phyloP scores from a whole-genome alignment of 768 basidiomycete species.

The Leccinum subgranulosum region DNA sequence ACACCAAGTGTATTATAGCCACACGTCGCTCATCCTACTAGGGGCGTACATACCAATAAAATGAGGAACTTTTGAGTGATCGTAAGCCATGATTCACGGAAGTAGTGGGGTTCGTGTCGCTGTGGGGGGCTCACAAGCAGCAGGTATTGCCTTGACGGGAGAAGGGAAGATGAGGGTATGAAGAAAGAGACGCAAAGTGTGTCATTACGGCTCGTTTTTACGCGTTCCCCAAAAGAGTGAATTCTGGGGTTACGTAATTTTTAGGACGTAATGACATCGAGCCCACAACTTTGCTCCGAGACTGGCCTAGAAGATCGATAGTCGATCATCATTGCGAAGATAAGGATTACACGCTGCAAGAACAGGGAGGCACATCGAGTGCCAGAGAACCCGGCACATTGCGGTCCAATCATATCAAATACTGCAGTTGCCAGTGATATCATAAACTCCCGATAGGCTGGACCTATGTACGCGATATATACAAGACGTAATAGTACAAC shows the following conservation, averaged over 20 bases:
- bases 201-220: constrained; percentile 16
- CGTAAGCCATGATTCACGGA: constrained; percentile 35
- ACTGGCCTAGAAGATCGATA: constrained; percentile 11
- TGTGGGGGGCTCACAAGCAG: constrained; percentile 6
- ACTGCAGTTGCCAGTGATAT: background rate
- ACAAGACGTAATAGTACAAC: background rate
- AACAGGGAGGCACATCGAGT: constrained; percentile 29
- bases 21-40: constrained; percentile 1
- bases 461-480: background rate
- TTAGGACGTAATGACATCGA: background rate
- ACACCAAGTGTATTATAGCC: constrained; percentile 6
- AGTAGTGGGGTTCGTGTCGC: constrained; percentile 3
- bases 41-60: constrained; percentile 50
- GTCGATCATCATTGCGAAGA: constrained; percentile 8
- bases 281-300: background rate
- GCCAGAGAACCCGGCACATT: background rate
- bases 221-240: constrained; percentile 29
- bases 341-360: constrained; percentile 3
- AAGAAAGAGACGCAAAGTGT: constrained; percentile 6
- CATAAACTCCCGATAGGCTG: background rate
- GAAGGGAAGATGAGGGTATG: constrained; percentile 20
- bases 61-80: constrained; percentile 59
- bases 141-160: constrained; percentile 3
- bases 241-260: constrained; percentile 31
- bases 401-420: constrained; percentile 11